Base-by-base conservation (phyloP, 2,329 filamentous ascomycete genomes). In the Aspergillus nomiae region DNA sequence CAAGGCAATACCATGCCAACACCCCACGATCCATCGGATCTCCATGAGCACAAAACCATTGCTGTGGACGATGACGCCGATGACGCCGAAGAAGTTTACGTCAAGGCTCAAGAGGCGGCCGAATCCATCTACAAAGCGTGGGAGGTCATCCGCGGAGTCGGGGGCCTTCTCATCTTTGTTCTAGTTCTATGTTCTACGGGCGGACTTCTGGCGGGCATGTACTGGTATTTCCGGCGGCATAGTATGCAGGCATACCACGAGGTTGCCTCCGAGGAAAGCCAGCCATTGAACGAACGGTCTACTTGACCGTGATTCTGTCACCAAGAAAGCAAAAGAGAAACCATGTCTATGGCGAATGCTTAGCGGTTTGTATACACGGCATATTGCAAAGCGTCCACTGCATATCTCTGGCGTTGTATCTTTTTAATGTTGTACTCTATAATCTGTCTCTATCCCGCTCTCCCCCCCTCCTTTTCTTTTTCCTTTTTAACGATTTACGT, bases 131-230 rank as follows among this genome's bases (percentile, higher is more conserved):
- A 66, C 62, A 70, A 70, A 63, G 74, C 74, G 10, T 74, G 72
- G 61, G 72, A 76, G 16, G 62, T 76, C 28, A 68, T 77, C 26
- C 71, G 68, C 50, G 71, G 70, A 16, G 63, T 76, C 2, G 71
- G 74, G 4, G 70, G 68, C 24, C 59, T 77, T 4, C 51, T 77
- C 45, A 69, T 77, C 26, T 69, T 75, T 58, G 66, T 76, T 43
- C 54, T 74, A 41, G 41, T 72, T n/a, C 46, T 60, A 2, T 69
- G 70, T 59, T 67, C 69, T 7, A 34, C 73, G 32, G 66, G 68
- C n/a, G 73, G 72, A 21, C 58, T 70, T 16, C 45, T 71, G 43
- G 64, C 63, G 16, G 69, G 66, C 24, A 28, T 68, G n/a, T 72
- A 67, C 60, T 69, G 66, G 32, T 53, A 66, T 24, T 48, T 72